These are phyloP conservation scores for Boechera stricta DNA, from an alignment of 345 rosid species.

Conservation along the genomic window DNA sequence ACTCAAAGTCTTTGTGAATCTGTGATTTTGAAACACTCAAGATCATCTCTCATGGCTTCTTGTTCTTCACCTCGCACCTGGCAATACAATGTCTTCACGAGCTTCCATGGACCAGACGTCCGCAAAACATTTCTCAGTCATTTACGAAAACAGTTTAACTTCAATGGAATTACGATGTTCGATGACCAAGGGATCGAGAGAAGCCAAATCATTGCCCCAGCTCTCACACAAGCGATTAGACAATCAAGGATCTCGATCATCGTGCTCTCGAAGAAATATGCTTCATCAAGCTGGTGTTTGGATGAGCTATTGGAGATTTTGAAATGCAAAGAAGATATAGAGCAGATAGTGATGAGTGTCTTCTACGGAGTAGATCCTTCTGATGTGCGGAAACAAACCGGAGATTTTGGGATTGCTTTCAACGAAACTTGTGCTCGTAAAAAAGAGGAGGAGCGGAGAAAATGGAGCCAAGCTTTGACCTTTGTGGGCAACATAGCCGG, in stretches of 20 bases:
- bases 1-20: too few species aligned
- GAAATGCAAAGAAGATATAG: not conserved
- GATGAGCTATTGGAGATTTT: conserved; percentile 12
- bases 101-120: conserved; percentile 18
- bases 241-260: not conserved
- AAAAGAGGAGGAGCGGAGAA: not conserved
- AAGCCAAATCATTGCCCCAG: not conserved
- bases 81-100: not conserved
- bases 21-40: too few species aligned
- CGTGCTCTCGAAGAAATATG: conserved; percentile 8
- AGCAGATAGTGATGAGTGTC: not conserved
- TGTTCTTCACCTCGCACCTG: not conserved
- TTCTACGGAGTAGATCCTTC: conserved; percentile 3
- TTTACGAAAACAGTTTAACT: not conserved
- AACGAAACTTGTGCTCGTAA: not conserved
- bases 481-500: not conserved
- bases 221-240: not conserved
- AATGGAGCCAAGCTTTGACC: not conserved
- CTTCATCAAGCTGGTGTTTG: conserved; percentile 11
- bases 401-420: not conserved
- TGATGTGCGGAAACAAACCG: not conserved
- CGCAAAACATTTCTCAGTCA: conserved; percentile 1
- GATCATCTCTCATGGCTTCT: not conserved
- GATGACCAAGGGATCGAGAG: not conserved
- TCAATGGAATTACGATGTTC: not conserved